Evolutionary conservation across 140 eudicot genomes (phyloP).

Genomic region (Oenanthe javanica): DNA sequence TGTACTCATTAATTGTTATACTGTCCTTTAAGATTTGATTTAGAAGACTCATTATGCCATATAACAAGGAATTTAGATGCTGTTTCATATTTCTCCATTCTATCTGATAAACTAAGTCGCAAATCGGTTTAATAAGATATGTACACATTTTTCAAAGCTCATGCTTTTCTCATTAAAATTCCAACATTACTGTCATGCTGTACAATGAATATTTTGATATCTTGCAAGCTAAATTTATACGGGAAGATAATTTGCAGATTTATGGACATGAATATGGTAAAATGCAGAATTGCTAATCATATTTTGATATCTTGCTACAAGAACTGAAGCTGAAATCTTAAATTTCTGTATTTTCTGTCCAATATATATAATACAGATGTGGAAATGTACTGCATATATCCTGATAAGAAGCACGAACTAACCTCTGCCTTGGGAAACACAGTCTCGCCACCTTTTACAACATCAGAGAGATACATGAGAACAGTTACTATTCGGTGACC

Average conservation of each 20-base stretch:
- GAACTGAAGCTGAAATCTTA: background rate
- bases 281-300: background rate
- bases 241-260: background rate
- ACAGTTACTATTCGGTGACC: conserved; percentile 96
- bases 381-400: background rate
- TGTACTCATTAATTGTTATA: too few relatives aligned
- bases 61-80: too few relatives aligned
- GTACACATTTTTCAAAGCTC: background rate
- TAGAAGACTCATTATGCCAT: too few relatives aligned
- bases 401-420: conserved; percentile 12
- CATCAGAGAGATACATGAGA: conserved; percentile 89
- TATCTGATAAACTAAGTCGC: background rate
- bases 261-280: background rate
- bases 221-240: background rate
- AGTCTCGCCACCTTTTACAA: conserved; percentile 89
- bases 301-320: background rate
- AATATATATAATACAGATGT: background rate
- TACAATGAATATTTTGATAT: background rate
- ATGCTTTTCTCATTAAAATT: too few relatives aligned
- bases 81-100: background rate
- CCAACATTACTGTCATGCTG: too few relatives aligned
- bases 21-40: background rate
- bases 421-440: conserved; percentile 96
- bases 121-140: too few relatives aligned
- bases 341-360: background rate